A percentile compares a stretch with the other conserved stretches of the same genome.
phyloP scores from a whole-genome alignment of 2,329 filamentous ascomycete genomes.

The Dactylellina parvicollis region DNA sequence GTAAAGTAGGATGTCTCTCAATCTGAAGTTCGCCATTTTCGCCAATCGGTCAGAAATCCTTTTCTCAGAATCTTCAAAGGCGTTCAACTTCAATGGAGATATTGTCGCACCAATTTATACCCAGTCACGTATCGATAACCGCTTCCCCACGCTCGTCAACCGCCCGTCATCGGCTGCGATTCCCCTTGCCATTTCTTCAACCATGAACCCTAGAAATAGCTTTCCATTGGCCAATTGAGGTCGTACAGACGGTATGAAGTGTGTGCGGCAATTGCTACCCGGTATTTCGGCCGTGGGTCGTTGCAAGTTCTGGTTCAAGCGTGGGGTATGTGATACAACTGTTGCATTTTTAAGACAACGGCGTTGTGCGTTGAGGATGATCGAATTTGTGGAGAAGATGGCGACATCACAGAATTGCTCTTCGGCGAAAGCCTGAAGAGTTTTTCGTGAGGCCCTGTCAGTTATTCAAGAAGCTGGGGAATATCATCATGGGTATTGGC shows the following conservation, averaged over 20 bases:
- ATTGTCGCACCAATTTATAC: constrained; percentile 25
- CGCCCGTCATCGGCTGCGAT: constrained; percentile 23
- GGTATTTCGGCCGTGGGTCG: constrained; percentile 25
- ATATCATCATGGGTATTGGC: not conserved
- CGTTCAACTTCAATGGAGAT: not conserved
- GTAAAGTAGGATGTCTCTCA: constrained; percentile 29
- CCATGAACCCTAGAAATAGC: constrained; percentile 1
- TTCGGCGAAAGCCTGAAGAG: not conserved
- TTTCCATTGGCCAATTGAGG: constrained; percentile 40
- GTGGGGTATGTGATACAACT: not conserved
- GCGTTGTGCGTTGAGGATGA: constrained; percentile 45
- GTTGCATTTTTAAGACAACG: constrained; percentile 29
- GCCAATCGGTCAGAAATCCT: not conserved
- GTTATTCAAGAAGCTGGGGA: not conserved
- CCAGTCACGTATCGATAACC: constrained; percentile 7
- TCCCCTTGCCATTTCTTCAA: not conserved
- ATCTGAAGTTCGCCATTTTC: constrained; percentile 12
- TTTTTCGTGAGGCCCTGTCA: not conserved
- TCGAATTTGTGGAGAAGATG: constrained; percentile 51
- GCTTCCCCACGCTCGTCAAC: not conserved
- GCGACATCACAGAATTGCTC: constrained; percentile 26
- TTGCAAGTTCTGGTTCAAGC: not conserved
- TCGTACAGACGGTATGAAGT: not conserved
- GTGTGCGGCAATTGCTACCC: constrained; percentile 33
- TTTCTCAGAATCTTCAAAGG: not conserved